A percentile compares a stretch with the other conserved stretches of the same genome.
Conservation (phyloP, 2,329 filamentous ascomycete genomes). For the Raffaelea deltoideospora region DNA sequence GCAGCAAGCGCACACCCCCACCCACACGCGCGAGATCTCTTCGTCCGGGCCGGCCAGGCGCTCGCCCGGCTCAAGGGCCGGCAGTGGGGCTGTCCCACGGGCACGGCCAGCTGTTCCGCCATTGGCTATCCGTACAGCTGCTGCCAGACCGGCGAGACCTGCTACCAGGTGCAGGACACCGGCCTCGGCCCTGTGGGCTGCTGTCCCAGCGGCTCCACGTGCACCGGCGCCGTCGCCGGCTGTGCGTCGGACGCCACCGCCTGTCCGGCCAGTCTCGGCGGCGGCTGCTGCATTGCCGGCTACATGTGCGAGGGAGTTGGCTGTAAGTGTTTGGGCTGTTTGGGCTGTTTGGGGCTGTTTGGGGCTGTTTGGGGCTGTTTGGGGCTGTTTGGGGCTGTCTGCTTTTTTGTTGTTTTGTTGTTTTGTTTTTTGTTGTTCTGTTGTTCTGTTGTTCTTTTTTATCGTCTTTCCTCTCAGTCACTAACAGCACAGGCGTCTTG, state of each 20-base stretch:
- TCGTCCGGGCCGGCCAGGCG: slow-evolving; percentile 29
- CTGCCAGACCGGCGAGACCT: slow-evolving; percentile 51
- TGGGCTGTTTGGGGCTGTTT: too few relatives aligned
- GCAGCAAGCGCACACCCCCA: slow-evolving; percentile 8
- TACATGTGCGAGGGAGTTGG: slow-evolving; percentile 55
- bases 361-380: too few relatives aligned
- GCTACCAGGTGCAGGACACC: slow-evolving; percentile 47
- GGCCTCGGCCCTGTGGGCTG: slow-evolving; percentile 57
- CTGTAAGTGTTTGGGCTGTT: too few relatives aligned
- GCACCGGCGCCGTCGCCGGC: slow-evolving; percentile 44
- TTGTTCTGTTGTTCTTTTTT: not conserved
- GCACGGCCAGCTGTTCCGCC: slow-evolving; percentile 46
- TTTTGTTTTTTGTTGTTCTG: slow-evolving; percentile 14
- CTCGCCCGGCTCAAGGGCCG: slow-evolving; percentile 37
- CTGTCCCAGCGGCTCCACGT: slow-evolving; percentile 50
- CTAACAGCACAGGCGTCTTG: slow-evolving; percentile 16
- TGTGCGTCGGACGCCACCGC: slow-evolving; percentile 48
- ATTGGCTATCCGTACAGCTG: slow-evolving; percentile 58
- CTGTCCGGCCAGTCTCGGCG: slow-evolving; percentile 50
- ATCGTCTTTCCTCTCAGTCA: not conserved
- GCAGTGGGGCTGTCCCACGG: slow-evolving; percentile 49
- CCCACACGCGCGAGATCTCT: too few relatives aligned
- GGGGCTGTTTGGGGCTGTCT: too few relatives aligned
- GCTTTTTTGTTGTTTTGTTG: too few relatives aligned
- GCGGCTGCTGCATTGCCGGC: slow-evolving; percentile 62